phyloP scores from a whole-genome alignment of 2,329 filamentous ascomycete species.

The Stylonectria norvegica region DNA sequence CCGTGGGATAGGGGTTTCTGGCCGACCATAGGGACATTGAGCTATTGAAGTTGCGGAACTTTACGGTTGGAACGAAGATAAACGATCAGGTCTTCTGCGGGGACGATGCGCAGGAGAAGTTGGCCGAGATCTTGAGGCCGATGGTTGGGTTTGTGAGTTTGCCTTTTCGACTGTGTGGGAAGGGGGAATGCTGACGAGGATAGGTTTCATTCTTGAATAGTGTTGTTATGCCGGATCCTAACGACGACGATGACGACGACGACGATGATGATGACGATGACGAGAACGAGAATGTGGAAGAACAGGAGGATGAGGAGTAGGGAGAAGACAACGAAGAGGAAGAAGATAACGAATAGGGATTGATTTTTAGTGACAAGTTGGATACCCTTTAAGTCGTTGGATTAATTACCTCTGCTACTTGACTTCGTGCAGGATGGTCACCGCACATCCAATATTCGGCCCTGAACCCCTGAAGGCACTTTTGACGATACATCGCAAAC shows the following conservation, averaged over 20 bases:
- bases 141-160: constrained; percentile 75
- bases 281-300: constrained; percentile 11
- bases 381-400: no score
- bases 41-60: constrained; percentile 76
- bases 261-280: constrained; percentile 34
- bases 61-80: constrained; percentile 67
- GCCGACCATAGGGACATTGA: constrained; percentile 75
- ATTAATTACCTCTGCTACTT: no score
- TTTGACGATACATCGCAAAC: no score
- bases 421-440: neutral
- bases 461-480: no score
- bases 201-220: constrained; percentile 70
- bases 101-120: constrained; percentile 59
- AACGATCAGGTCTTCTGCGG: constrained; percentile 62
- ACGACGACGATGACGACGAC: constrained; percentile 40
- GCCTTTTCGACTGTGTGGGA: neutral
- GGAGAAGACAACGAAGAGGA: constrained; percentile 12
- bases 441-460: neutral
- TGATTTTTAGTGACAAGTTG: no score
- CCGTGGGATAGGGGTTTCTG: constrained; percentile 71
- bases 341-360: neutral
- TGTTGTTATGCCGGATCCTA: constrained; percentile 68
- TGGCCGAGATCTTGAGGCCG: constrained; percentile 61
- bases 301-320: constrained; percentile 1
- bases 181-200: neutral